Conservation (phyloP, 371 early-diverging fungal species). For the Blakeslea trispora region DNA sequence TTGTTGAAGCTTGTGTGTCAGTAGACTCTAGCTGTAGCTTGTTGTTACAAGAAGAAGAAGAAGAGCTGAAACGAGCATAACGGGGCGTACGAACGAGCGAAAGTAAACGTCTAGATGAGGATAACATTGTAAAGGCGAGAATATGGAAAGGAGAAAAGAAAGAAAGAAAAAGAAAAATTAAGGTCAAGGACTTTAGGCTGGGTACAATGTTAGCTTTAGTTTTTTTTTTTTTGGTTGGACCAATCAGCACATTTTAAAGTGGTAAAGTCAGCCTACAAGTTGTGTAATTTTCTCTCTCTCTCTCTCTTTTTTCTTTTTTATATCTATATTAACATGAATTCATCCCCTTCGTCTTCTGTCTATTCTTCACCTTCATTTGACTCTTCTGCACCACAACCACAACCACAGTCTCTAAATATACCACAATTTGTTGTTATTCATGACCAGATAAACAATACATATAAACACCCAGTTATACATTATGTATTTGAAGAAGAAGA, state of each 20-base stretch:
- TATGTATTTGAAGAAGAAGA: conserved; percentile 60
- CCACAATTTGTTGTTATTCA: conserved; percentile 58
- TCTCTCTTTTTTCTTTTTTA: neutral
- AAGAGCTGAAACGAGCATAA: conserved; percentile 18
- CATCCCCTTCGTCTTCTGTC: neutral
- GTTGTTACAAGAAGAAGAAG: conserved; percentile 16
- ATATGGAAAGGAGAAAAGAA: conserved; percentile 1
- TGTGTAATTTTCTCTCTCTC: neutral
- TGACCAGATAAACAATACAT: conserved; percentile 48
- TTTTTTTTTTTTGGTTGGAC: neutral
- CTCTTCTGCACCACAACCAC: neutral
- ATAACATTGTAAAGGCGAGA: conserved; percentile 15
- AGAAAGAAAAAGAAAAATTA: neutral
- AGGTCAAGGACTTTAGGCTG: no score
- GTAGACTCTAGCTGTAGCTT: conserved; percentile 8
- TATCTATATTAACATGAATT: neutral
- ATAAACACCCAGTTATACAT: conserved; percentile 55
- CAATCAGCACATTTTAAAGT: neutral
- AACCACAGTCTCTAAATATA: conserved; percentile 26
- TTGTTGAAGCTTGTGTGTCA: conserved; percentile 7
- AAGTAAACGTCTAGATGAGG: conserved; percentile 8
- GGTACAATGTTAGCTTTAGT: no score
- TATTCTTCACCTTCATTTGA: conserved; percentile 5
- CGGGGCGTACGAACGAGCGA: neutral
- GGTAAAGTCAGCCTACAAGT: no score